Conservation (phyloP, 1,284 basidiomycete genomes). For the Malassezia globosa region DNA sequence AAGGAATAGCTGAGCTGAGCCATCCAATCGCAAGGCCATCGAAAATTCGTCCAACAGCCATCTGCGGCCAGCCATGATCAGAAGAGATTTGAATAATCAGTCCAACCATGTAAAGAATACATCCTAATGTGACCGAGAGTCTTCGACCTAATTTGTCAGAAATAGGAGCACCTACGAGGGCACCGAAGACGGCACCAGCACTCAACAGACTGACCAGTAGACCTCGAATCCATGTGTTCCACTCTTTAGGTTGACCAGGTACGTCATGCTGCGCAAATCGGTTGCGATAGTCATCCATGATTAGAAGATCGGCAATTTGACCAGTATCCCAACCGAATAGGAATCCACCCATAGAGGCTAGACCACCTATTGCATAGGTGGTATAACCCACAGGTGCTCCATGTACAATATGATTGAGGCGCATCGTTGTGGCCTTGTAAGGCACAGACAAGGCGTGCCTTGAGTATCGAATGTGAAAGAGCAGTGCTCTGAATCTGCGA, state of each 20-base stretch:
- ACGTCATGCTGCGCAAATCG: conserved; percentile 52
- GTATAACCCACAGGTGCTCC: conserved; percentile 47
- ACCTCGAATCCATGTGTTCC: conserved; percentile 47
- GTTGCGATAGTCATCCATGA: conserved; percentile 62
- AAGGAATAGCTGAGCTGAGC: conserved; percentile 58
- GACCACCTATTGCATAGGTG: conserved; percentile 58
- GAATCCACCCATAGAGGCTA: conserved; percentile 68
- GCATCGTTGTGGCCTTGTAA: too few relatives aligned
- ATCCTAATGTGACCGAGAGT: conserved; percentile 61
- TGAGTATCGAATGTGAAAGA: too few relatives aligned
- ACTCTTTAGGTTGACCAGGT: conserved; percentile 12
- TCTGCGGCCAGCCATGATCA: conserved; percentile 44
- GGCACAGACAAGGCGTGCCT: too few relatives aligned
- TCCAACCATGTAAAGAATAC: conserved; percentile 59
- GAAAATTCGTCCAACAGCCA: conserved; percentile 59
- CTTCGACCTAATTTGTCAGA: conserved; percentile 62
- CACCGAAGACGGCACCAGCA: conserved; percentile 47
- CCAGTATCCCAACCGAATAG: conserved; percentile 64
- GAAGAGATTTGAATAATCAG: conserved; percentile 53
- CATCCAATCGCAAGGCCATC: conserved; percentile 51
- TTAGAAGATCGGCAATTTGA: conserved; percentile 64
- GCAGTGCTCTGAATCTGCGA: too few relatives aligned
- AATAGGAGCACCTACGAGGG: conserved; percentile 34
- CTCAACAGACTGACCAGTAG: conserved; percentile 61
- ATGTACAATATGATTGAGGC: too few relatives aligned